Evolutionary conservation across 108 stramenopile genomes (phyloP).

Genomic region (Aurantiochytrium sp.): DNA sequence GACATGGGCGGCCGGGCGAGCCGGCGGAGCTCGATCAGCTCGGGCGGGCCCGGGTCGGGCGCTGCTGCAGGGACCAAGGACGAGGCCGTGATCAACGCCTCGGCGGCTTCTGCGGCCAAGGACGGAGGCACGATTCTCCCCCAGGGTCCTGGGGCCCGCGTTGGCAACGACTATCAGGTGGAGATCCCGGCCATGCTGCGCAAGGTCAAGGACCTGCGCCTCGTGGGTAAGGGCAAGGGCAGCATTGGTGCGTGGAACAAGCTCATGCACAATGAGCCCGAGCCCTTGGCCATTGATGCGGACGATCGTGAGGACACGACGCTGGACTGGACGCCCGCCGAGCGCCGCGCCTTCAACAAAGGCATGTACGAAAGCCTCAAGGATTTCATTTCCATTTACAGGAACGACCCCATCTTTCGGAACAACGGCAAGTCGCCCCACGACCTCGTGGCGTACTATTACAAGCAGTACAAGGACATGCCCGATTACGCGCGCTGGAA

Average conservation of each 20-base stretch:
- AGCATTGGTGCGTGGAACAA: conserved; percentile 23
- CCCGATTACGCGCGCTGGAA: conserved; percentile 9
- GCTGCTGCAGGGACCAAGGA: too few relatives aligned
- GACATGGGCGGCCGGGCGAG: too few relatives aligned
- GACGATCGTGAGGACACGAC: conserved; percentile 11
- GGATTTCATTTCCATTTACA: neutral
- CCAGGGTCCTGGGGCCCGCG: neutral
- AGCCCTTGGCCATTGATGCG: neutral
- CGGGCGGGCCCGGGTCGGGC: too few relatives aligned
- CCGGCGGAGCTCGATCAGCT: too few relatives aligned
- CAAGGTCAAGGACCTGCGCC: neutral
- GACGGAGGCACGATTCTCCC: neutral
- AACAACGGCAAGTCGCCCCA: neutral
- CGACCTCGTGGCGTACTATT: conserved; percentile 12
- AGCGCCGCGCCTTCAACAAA: neutral
- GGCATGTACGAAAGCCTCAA: conserved; percentile 23
- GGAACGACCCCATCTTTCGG: neutral
- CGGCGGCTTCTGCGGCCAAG: neutral
- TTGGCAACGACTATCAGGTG: conserved; percentile 6
- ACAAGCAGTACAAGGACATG: conserved; percentile 4
- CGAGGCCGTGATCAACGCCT: neutral
- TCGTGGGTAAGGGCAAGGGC: neutral
- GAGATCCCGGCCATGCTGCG: neutral
- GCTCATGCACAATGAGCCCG: neutral
- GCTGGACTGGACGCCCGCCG: neutral